Conservation (phyloP, 148 eudicot genomes). For the Rhododendron henanense region DNA sequence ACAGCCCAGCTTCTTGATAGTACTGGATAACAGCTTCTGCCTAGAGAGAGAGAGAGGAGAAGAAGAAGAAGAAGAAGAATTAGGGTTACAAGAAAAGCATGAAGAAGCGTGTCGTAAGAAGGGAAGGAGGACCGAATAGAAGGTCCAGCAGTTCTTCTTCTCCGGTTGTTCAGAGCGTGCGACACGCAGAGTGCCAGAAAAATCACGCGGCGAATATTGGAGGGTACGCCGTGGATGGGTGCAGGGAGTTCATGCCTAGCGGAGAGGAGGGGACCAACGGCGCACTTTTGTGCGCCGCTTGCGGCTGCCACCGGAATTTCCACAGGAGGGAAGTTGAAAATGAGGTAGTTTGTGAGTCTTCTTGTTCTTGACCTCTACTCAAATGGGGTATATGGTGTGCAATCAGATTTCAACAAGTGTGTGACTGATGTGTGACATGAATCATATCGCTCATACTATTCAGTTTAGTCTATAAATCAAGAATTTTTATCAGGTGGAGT, state of each 20-base stretch:
- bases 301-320: conserved; percentile 69
- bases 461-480: not conserved
- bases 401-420: not conserved
- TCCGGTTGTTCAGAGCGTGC: conserved; percentile 7
- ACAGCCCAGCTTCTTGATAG: not conserved
- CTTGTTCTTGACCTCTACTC: conserved; percentile 6
- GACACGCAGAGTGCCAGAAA: conserved; percentile 63
- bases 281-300: conserved; percentile 61
- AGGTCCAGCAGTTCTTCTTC: conserved; percentile 10
- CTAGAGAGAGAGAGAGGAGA: not conserved
- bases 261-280: conserved; percentile 46
- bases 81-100: conserved; percentile 7
- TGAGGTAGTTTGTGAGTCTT: conserved; percentile 41
- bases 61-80: not conserved
- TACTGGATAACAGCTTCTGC: not conserved
- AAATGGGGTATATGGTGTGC: not conserved
- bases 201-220: conserved; percentile 67
- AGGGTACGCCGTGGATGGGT: conserved; percentile 67
- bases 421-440: not conserved
- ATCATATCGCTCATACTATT: not conserved
- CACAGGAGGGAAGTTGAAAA: conserved; percentile 47
- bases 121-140: conserved; percentile 17
- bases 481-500: not conserved
- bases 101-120: conserved; percentile 57
- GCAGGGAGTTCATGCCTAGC: conserved; percentile 71